These are phyloP conservation scores for Magnaporthiopsis rhizophila DNA, from an alignment of 2,329 filamentous ascomycete genomes.

Conservation along the genomic window DNA sequence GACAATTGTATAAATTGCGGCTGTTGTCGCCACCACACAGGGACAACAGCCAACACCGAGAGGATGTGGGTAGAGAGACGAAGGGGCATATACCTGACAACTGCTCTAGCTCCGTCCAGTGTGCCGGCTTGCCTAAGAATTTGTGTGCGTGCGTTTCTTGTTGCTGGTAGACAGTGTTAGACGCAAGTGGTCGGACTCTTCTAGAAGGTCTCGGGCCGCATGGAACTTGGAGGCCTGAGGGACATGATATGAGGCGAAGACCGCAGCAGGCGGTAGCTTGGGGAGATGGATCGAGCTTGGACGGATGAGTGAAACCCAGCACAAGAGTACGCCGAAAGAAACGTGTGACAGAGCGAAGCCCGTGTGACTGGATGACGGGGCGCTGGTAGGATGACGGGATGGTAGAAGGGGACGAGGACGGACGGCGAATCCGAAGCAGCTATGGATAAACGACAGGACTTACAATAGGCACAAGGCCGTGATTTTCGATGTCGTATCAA, in stretches of 20 bases:
- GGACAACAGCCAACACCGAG: background rate
- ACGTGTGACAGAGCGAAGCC: background rate
- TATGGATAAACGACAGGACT: background rate
- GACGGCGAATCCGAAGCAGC: background rate
- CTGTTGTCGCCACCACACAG: background rate
- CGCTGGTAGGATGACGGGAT: background rate
- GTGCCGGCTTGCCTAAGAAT: background rate
- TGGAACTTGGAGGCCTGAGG: background rate
- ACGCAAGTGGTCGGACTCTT: slow-evolving; percentile 14
- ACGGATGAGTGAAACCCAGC: background rate
- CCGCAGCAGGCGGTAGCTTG: background rate
- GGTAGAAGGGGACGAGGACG: background rate
- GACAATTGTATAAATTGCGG: background rate
- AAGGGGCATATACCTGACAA: background rate
- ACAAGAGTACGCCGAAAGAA: background rate
- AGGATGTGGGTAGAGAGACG: background rate
- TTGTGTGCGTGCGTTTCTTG: background rate
- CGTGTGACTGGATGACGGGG: background rate
- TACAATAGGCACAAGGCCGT: background rate
- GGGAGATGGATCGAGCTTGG: background rate
- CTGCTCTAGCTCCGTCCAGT: background rate
- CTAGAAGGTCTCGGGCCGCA: slow-evolving; percentile 14
- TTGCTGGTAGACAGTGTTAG: background rate
- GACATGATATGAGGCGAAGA: background rate
- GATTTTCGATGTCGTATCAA: background rate